Percentiles rank a stretch among this genome's conserved stretches.
Evolutionary conservation across 1,284 basidiomycete species (phyloP).

Genomic region (Cystobasidium slooffiae): DNA sequence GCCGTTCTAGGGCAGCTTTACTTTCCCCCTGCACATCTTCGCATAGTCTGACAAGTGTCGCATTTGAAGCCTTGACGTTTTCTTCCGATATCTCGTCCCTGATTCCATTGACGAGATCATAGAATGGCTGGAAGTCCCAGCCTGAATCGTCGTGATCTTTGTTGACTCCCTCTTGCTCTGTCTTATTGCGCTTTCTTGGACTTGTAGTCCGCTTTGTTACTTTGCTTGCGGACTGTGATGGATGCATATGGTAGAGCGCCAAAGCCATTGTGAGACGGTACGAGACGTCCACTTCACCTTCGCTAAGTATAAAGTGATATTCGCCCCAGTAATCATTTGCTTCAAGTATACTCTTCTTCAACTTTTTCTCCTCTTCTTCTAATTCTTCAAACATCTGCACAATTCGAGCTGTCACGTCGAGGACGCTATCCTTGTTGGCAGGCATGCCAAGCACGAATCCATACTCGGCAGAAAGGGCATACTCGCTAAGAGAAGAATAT

Average conservation of each 20-base stretch:
- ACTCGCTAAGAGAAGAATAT: constrained; percentile 50
- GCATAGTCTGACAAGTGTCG: constrained; percentile 7
- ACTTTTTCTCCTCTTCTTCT: constrained; percentile 31
- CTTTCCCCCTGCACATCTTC: not conserved
- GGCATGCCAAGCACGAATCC: constrained; percentile 49
- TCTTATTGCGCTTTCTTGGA: constrained; percentile 5
- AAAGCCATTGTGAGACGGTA: constrained; percentile 49
- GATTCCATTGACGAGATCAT: constrained; percentile 46
- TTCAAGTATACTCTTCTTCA: constrained; percentile 46
- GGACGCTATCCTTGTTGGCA: constrained; percentile 48
- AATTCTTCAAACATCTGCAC: constrained; percentile 47
- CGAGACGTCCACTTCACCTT: constrained; percentile 40
- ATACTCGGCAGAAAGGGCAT: constrained; percentile 52
- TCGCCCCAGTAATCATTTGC: constrained; percentile 31
- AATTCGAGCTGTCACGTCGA: constrained; percentile 48
- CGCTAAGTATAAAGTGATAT: constrained; percentile 11
- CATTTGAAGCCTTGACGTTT: constrained; percentile 43
- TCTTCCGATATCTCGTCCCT: constrained; percentile 44
- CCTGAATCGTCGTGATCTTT: not conserved
- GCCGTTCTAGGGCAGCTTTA: not conserved
- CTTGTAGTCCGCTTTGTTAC: not conserved
- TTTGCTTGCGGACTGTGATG: not conserved
- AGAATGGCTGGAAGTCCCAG: constrained; percentile 44
- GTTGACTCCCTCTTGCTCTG: not conserved
- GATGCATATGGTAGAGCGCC: constrained; percentile 46